Conservation (phyloP, 805 yeast species). For the Maudiozyma barnettii region DNA sequence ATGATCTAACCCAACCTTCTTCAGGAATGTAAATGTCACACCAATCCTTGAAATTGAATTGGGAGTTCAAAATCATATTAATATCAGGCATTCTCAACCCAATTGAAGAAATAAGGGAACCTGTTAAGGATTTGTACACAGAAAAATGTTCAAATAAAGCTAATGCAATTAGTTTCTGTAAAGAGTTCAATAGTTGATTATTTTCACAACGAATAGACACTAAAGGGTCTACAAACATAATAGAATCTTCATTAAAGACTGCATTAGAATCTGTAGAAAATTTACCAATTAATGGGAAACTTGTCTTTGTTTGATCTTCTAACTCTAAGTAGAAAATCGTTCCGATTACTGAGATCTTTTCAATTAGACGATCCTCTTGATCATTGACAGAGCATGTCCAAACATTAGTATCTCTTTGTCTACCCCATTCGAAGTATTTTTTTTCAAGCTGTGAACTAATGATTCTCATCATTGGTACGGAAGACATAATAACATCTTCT, state of each 20-base stretch:
- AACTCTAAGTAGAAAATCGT: not conserved
- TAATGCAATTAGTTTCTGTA: conserved; percentile 9
- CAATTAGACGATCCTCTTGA: not conserved
- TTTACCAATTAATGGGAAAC: not conserved
- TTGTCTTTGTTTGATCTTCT: not conserved
- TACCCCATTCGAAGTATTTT: conserved; percentile 9
- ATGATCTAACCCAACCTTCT: conserved; percentile 26
- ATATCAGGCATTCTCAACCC: conserved; percentile 24
- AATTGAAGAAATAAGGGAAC: conserved; percentile 19
- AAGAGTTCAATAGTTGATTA: not conserved
- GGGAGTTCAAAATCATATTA: conserved; percentile 19
- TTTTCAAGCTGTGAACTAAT: conserved; percentile 11
- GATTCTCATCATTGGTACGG: conserved; percentile 11
- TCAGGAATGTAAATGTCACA: conserved; percentile 25
- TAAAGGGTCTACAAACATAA: conserved; percentile 4
- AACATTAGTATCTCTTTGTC: not conserved
- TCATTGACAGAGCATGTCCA: conserved; percentile 1
- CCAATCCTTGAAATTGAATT: conserved; percentile 28
- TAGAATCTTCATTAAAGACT: not conserved
- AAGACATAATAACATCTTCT: conserved; percentile 4
- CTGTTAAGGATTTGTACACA: conserved; percentile 22
- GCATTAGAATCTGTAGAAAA: not conserved
- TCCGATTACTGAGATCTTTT: conserved; percentile 3
- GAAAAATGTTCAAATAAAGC: conserved; percentile 22
- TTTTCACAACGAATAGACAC: conserved; percentile 3